Conservation (phyloP, 1,139 yeast genomes). For the Hyphopichia buzzinii region DNA sequence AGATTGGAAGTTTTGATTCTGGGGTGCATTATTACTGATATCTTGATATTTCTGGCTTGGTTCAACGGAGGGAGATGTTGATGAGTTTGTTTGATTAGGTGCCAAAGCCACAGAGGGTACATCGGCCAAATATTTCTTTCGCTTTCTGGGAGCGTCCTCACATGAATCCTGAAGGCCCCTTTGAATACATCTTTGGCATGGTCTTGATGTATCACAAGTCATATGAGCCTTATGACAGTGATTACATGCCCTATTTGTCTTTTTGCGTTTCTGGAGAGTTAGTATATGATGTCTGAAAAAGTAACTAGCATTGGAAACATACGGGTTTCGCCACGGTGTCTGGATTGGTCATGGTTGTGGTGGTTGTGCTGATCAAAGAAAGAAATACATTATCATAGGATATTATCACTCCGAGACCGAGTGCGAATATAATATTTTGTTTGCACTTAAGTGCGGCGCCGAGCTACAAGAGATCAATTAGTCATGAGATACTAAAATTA, state of each 20-base stretch:
- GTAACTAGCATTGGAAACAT: not conserved
- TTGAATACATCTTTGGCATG: slow-evolving; percentile 76
- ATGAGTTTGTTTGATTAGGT: too few species aligned
- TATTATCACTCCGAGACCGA: not conserved
- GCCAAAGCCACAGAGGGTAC: slow-evolving; percentile 31
- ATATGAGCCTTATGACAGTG: slow-evolving; percentile 87
- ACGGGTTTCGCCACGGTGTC: slow-evolving; percentile 1
- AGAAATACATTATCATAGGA: not conserved
- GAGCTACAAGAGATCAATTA: too few species aligned
- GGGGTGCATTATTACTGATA: not conserved
- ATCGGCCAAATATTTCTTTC: slow-evolving; percentile 73
- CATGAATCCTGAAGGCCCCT: slow-evolving; percentile 73
- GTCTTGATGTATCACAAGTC: slow-evolving; percentile 79
- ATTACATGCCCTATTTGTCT: slow-evolving; percentile 79
- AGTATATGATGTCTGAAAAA: slow-evolving; percentile 7
- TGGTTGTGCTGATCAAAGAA: not conserved
- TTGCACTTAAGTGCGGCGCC: not conserved
- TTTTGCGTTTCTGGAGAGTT: slow-evolving; percentile 39
- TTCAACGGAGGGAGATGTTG: slow-evolving; percentile 5
- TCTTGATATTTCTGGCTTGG: not conserved
- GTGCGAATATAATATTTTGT: not conserved
- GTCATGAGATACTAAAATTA: too few species aligned
- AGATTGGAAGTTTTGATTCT: slow-evolving; percentile 1
- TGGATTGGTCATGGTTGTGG: not conserved
- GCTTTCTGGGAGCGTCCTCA: slow-evolving; percentile 85